Evolutionary conservation across 2,329 filamentous ascomycete species (phyloP).

Genomic region (Lasiodiplodia hormozganensis): DNA sequence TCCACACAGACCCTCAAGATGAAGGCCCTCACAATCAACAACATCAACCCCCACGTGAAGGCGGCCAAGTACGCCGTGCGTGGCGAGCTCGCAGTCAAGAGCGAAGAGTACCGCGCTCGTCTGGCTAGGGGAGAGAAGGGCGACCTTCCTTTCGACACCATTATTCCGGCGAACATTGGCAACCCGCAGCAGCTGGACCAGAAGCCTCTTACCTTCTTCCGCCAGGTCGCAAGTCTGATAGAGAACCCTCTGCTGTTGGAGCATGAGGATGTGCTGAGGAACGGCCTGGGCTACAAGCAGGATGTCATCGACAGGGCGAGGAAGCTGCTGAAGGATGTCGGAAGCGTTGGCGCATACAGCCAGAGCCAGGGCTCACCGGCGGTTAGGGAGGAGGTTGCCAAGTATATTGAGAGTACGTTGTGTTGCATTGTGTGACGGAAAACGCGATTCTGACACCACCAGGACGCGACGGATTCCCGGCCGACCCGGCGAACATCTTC

Average conservation of each 20-base stretch:
- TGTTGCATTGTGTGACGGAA: background rate
- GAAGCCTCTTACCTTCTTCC: constrained; percentile 99
- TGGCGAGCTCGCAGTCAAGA: constrained; percentile 92
- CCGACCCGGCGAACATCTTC: constrained; percentile 83
- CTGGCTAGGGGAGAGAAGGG: constrained; percentile 67
- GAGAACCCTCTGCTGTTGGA: constrained; percentile 89
- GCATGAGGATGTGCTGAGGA: constrained; percentile 78
- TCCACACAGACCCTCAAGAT: constrained; percentile 12
- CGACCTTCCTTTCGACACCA: constrained; percentile 81
- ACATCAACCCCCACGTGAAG: constrained; percentile 90
- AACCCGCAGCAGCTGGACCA: constrained; percentile 99
- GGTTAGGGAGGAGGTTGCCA: constrained; percentile 87
- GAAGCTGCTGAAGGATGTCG: constrained; percentile 80
- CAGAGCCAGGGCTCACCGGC: constrained; percentile 87
- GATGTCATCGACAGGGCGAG: constrained; percentile 87
- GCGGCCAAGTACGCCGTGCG: constrained; percentile 95
- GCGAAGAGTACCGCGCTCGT: constrained; percentile 84
- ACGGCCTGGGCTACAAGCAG: constrained; percentile 81
- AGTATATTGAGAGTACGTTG: constrained; percentile 83
- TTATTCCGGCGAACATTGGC: constrained; percentile 98
- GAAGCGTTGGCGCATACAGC: constrained; percentile 95
- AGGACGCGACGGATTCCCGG: constrained; percentile 87
- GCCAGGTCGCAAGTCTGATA: constrained; percentile 89
- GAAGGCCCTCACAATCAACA: constrained; percentile 70
- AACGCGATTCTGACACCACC: constrained; percentile 4